These are phyloP conservation scores for Kandelia obovata DNA, from an alignment of 345 rosid species.

Conservation along the genomic window DNA sequence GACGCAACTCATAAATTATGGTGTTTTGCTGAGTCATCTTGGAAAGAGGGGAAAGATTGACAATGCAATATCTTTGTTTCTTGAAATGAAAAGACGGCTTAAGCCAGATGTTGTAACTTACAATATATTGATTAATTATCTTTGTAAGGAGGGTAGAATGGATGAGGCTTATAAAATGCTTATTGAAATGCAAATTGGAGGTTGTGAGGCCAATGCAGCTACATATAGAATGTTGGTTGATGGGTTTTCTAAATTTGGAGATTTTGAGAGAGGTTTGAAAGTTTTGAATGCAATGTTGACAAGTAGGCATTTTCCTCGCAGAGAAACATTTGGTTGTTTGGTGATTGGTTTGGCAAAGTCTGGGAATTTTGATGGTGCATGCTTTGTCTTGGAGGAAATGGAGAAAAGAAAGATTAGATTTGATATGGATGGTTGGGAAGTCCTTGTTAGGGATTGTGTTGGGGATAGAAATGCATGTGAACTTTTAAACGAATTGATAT, in stretches of 20 bases:
- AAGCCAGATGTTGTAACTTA: slow-evolving; percentile 78
- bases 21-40: slow-evolving; percentile 79
- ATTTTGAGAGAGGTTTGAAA: slow-evolving; percentile 71
- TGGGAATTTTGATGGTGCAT: slow-evolving; percentile 57
- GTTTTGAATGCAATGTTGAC: slow-evolving; percentile 68
- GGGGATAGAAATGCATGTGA: slow-evolving; percentile 27
- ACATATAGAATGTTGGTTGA: slow-evolving; percentile 81
- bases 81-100: slow-evolving; percentile 75
- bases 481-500: slow-evolving; percentile 44
- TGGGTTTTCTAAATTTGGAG: slow-evolving; percentile 56
- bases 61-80: slow-evolving; percentile 54
- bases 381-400: slow-evolving; percentile 74
- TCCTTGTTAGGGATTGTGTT: slow-evolving; percentile 39
- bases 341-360: slow-evolving; percentile 48
- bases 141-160: slow-evolving; percentile 56
- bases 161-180: slow-evolving; percentile 59
- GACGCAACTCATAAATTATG: slow-evolving; percentile 55
- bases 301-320: slow-evolving; percentile 58
- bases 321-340: slow-evolving; percentile 47
- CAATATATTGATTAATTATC: slow-evolving; percentile 67
- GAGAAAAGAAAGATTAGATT: slow-evolving; percentile 54
- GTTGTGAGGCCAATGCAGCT: slow-evolving; percentile 82
- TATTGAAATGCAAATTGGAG: slow-evolving; percentile 72
- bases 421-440: slow-evolving; percentile 52
- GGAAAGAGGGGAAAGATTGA: slow-evolving; percentile 76